Evolutionary conservation across 2,329 filamentous ascomycete species (phyloP).

Genomic region (Colletotrichum chlorophyti): DNA sequence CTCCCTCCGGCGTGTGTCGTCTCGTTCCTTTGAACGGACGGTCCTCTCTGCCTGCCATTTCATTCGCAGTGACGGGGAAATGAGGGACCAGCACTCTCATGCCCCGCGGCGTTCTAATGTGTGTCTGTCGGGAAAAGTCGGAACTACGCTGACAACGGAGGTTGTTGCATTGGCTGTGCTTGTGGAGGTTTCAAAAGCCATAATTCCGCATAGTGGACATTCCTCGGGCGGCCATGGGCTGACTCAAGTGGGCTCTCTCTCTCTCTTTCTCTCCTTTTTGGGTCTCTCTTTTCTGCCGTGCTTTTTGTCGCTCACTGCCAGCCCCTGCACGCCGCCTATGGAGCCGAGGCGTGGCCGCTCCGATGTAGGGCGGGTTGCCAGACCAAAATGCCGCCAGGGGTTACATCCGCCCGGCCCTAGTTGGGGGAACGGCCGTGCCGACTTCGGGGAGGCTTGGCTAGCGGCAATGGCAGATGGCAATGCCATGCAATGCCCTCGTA

Average conservation of each 20-base stretch:
- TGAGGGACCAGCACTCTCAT: conserved; percentile 4
- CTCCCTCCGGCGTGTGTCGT: too few species aligned
- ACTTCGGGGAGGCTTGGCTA: conserved; percentile 23
- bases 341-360: conserved; percentile 11
- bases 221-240: conserved; percentile 14
- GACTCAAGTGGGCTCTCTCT: conserved; percentile 27
- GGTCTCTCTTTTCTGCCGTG: conserved; percentile 22
- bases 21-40: too few species aligned
- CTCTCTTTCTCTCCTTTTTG: too few species aligned
- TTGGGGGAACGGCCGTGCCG: conserved; percentile 27
- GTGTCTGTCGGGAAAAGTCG: conserved; percentile 25
- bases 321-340: conserved; percentile 8
- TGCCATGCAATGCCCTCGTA: conserved; percentile 16
- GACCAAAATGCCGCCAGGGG: conserved; percentile 11
- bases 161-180: conserved; percentile 20
- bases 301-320: conserved; percentile 1
- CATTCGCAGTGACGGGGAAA: conserved; percentile 13
- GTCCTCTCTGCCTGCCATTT: not conserved
- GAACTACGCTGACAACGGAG: conserved; percentile 23
- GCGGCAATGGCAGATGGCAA: conserved; percentile 11
- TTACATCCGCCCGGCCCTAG: conserved; percentile 20
- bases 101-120: conserved; percentile 17
- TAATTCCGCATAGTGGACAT: conserved; percentile 26
- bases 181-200: conserved; percentile 27
- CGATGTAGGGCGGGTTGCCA: conserved; percentile 29